phyloP scores from a whole-genome alignment of 495 filamentous ascomycete genomes.

The Neurospora cerealis region DNA sequence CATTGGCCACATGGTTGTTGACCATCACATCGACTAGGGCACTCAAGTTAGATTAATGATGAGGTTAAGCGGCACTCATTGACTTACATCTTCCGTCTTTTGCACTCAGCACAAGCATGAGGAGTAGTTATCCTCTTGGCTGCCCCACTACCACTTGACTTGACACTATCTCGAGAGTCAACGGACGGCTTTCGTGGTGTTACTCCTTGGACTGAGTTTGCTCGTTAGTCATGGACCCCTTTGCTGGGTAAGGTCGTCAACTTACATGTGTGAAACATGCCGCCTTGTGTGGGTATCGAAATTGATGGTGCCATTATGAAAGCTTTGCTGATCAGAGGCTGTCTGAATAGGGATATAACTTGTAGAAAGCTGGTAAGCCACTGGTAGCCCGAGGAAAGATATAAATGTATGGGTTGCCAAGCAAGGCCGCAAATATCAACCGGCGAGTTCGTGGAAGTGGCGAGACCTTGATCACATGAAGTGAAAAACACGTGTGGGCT shows the following conservation, averaged over 20 bases:
- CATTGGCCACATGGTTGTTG: constrained; percentile 50
- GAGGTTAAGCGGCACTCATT: background rate
- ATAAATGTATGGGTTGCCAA: constrained; percentile 2
- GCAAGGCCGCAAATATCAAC: background rate
- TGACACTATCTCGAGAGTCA: constrained; percentile 35
- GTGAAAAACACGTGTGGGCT: background rate
- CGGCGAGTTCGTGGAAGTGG: constrained; percentile 5
- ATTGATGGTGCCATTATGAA: constrained; percentile 38
- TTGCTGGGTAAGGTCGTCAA: background rate
- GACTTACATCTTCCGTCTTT: constrained; percentile 47
- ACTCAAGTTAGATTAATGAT: constrained; percentile 15
- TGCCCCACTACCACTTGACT: constrained; percentile 29
- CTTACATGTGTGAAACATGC: constrained; percentile 45
- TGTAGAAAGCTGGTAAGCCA: background rate
- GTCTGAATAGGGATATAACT: background rate
- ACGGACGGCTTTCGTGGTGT: constrained; percentile 37
- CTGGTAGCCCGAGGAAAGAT: background rate
- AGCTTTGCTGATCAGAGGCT: background rate
- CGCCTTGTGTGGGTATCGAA: constrained; percentile 38
- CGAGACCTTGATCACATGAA: constrained; percentile 2
- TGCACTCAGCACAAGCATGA: constrained; percentile 50
- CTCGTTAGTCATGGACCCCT: background rate
- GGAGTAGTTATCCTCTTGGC: constrained; percentile 45
- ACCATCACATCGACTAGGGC: constrained; percentile 42
- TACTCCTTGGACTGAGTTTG: constrained; percentile 31